Percentiles rank a stretch among this genome's conserved stretches.
phyloP scores from a whole-genome alignment of 495 filamentous ascomycete species.

The Trichoderma reesei region DNA sequence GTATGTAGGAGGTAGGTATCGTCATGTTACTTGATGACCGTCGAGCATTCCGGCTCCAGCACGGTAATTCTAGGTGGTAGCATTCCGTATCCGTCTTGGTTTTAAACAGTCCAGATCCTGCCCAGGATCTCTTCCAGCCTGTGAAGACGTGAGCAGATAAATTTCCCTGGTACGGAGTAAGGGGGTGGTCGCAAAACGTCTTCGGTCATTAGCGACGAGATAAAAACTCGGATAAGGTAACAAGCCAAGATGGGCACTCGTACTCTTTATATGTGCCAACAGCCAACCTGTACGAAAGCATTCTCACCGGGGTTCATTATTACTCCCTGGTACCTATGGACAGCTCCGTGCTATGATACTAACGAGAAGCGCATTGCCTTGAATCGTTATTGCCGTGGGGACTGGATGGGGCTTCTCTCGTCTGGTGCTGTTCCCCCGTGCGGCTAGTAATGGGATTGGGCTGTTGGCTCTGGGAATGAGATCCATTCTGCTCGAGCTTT shows the following conservation, averaged over 20 bases:
- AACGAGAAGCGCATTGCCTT: neutral
- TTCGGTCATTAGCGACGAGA: neutral
- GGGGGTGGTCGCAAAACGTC: neutral
- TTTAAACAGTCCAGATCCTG: neutral
- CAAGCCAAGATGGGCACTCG: too few species aligned
- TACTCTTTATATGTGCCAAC: too few species aligned
- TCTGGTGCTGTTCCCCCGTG: neutral
- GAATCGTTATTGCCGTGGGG: neutral
- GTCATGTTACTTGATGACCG: neutral
- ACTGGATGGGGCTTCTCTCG: neutral
- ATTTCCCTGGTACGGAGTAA: neutral
- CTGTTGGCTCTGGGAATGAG: neutral
- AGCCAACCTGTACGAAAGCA: neutral
- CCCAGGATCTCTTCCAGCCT: neutral
- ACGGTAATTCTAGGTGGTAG: neutral
- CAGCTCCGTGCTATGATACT: neutral
- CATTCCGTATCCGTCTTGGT: neutral
- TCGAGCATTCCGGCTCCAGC: neutral
- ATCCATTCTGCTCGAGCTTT: neutral
- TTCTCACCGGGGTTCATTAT: neutral
- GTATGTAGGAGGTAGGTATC: neutral
- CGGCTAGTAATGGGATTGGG: neutral
- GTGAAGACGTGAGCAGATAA: neutral
- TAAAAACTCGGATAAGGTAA: neutral
- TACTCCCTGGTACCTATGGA: too few species aligned